Evolutionary conservation across 2,329 filamentous ascomycete genomes (phyloP).

Genomic region (Lojkania enalia): DNA sequence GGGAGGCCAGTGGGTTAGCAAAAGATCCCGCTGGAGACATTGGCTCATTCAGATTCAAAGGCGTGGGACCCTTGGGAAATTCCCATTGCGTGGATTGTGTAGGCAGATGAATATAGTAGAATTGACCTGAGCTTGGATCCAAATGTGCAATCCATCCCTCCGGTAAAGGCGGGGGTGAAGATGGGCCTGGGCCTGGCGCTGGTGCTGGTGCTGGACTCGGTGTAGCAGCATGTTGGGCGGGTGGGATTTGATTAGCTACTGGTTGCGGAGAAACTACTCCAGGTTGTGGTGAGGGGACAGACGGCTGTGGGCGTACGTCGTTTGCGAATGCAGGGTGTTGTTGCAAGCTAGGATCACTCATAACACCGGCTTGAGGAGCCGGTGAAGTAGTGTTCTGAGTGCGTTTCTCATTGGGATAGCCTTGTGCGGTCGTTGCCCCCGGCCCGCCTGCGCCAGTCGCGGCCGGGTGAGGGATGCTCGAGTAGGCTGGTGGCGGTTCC

Average conservation of each 20-base stretch:
- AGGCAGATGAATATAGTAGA: constrained; percentile 97
- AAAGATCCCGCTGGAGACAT: constrained; percentile 73
- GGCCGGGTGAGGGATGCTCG: constrained; percentile 61
- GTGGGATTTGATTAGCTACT: constrained; percentile 29
- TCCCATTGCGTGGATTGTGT: constrained; percentile 98
- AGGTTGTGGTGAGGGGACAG: constrained; percentile 45
- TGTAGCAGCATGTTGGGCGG: constrained; percentile 41
- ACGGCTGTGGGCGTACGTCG: constrained; percentile 64
- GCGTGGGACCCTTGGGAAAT: constrained; percentile 93
- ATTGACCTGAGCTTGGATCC: constrained; percentile 93
- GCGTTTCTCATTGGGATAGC: constrained; percentile 79
- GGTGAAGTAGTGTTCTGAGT: constrained; percentile 49
- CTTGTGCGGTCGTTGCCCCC: constrained; percentile 52
- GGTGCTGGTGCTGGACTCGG: constrained; percentile 49
- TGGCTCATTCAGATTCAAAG: constrained; percentile 81
- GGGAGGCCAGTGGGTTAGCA: constrained; percentile 50
- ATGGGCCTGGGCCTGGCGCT: constrained; percentile 67
- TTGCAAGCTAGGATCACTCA: constrained; percentile 49
- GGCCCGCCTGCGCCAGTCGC: constrained; percentile 34
- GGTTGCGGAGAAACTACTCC: constrained; percentile 37
- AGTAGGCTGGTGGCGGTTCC: constrained; percentile 94
- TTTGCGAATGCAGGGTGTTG: constrained; percentile 91
- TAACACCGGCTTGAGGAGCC: constrained; percentile 28
- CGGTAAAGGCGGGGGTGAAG: constrained; percentile 87
- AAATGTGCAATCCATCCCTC: constrained; percentile 98